Conservation (phyloP, 73 alveolate species). For the Effrenium voratum region DNA sequence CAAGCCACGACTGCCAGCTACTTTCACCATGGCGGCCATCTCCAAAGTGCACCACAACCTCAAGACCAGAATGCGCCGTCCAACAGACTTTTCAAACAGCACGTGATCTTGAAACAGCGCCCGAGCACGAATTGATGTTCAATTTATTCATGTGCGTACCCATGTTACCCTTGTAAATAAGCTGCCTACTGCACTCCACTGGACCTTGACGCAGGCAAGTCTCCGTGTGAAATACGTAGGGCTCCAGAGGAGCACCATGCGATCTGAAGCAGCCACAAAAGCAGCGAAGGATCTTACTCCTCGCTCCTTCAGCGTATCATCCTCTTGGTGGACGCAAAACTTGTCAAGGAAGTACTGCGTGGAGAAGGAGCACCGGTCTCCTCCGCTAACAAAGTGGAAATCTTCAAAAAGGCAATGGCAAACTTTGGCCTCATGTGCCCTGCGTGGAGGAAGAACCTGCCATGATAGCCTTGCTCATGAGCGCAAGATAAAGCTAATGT, state of each 20-base stretch:
- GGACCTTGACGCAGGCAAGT: too few species aligned
- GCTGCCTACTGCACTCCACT: too few species aligned
- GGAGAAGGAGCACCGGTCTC: neutral
- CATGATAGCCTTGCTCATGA: neutral
- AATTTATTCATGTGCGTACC: too few species aligned
- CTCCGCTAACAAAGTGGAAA: neutral
- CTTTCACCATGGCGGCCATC: too few species aligned
- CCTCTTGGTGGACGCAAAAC: slow-evolving; percentile 49
- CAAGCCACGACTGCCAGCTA: too few species aligned
- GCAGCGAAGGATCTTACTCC: slow-evolving; percentile 41
- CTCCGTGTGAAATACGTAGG: neutral
- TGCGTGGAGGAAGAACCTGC: neutral
- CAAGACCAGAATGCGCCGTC: too few species aligned
- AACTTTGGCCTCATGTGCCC: neutral
- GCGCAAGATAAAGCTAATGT: neutral
- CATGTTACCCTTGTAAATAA: too few species aligned
- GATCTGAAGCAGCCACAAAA: slow-evolving; percentile 30
- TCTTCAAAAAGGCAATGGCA: neutral
- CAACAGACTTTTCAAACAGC: too few species aligned
- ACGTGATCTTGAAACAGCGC: too few species aligned
- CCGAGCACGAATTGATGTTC: too few species aligned
- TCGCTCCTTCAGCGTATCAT: neutral
- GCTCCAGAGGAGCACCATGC: slow-evolving; percentile 29
- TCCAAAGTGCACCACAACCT: too few species aligned
- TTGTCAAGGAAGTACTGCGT: slow-evolving; percentile 17